phyloP scores from a whole-genome alignment of 345 rosid species.

The Syzygium aromaticum region DNA sequence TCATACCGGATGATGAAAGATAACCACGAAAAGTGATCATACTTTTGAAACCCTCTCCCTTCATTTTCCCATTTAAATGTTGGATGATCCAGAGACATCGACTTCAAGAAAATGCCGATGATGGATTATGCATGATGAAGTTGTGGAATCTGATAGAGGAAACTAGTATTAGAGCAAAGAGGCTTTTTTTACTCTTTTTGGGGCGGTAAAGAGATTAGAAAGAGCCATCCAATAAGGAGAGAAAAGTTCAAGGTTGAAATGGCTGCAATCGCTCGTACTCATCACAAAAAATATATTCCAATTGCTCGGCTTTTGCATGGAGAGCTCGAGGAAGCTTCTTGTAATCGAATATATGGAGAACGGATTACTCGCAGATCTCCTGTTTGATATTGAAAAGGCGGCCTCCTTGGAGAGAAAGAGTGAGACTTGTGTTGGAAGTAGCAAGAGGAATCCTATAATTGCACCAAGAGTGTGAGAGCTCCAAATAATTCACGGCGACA shows the following conservation, averaged over 20 bases:
- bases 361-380: slow-evolving; percentile 1
- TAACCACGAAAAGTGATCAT: too few relatives aligned
- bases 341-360: not conserved
- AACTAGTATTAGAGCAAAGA: too few relatives aligned
- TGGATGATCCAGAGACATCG: too few relatives aligned
- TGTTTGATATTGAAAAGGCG: not conserved
- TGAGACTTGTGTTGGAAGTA: not conserved
- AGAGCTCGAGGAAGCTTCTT: slow-evolving; percentile 5
- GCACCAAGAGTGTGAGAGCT: slow-evolving; percentile 6
- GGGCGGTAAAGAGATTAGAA: slow-evolving; percentile 12
- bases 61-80: too few relatives aligned
- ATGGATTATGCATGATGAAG: not conserved
- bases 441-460: slow-evolving; percentile 6
- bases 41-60: too few relatives aligned
- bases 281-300: slow-evolving; percentile 21
- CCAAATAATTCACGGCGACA: slow-evolving; percentile 14
- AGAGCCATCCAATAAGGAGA: slow-evolving; percentile 1
- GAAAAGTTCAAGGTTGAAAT: slow-evolving; percentile 12
- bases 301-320: slow-evolving; percentile 15
- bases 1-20: too few relatives aligned
- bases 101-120: too few relatives aligned
- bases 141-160: not conserved
- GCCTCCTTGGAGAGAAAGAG: not conserved
- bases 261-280: slow-evolving; percentile 8
- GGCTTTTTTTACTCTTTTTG: not conserved